Evolutionary conservation across 2,329 filamentous ascomycete species (phyloP), one percentile per base, ranked within the genome.

Genomic region (Didymella pinodella): DNA sequence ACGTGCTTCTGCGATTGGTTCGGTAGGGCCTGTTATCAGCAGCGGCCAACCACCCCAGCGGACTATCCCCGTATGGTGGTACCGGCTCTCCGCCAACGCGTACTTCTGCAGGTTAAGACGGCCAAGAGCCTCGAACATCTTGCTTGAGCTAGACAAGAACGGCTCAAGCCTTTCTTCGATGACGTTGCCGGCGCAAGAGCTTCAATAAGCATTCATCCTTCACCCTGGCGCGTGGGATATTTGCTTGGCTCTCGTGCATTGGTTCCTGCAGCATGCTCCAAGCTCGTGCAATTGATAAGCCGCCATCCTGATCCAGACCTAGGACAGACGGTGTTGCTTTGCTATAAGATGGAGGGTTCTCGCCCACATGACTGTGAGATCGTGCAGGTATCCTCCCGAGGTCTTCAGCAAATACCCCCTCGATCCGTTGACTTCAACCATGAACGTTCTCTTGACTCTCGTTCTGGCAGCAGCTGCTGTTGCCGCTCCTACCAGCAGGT

Each of bases 401-500:
- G 18, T 18, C 18, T 28, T 14, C 31, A 20, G 11, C 10, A 40
- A 29, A 14, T 12, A 31, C 31, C 22, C 16, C 4, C 10, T 25
- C 7, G 1, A 25, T 20, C 18, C 11, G 18, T 28, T 36, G 25
- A 34, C 25, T 11, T 26, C 28, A n/a, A n/a, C 29, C 12, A 60
- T 60, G 57, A 55, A 48, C 16, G 45, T 48, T 11, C 29, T 60
- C 31, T 31, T 66, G 11, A 14, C 52, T 29, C 34, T 63, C n/a
- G 54, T 52, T 29, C 34, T 66, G 25, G 62, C 59, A 36, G 57
- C 54, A 41, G 62, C 43, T 18, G 44, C 62, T 16, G 38, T 61
- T 34, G 62, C 58, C n/a, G 55, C 59, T 22, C 61, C 63, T 12
- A 59, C 61, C 14, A 44, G 40, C 46, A 59, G 22, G n/a, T 47